Evolutionary conservation across 495 filamentous ascomycete genomes (phyloP), one percentile per base, ranked within the genome.

Genomic region (Aspergillus wentii): DNA sequence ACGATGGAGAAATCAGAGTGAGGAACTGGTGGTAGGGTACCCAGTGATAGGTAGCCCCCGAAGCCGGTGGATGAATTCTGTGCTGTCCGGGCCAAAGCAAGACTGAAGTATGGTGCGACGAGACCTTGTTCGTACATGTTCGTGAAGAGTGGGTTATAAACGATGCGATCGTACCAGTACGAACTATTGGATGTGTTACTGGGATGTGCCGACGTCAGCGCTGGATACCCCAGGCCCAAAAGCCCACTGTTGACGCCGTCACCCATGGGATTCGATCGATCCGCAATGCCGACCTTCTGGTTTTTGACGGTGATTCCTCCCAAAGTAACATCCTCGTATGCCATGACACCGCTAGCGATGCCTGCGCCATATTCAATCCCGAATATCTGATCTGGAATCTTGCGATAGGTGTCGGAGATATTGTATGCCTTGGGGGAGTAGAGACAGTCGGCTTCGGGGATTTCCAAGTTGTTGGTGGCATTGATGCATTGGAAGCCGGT

Each of bases 191-290:
- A 32, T 25, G 46, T 18, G 29, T 52, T 52, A n/a, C 26, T 43
- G 4, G 49, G 49, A 20, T 61, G 54, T 11, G 61, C 61, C 2
- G 49, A 54, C 0, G 61, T 59, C 17, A 80, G 44, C 1, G 64
- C 48, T 4, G 78, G 79, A 41, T 78, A 85, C 0, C 68, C 77
- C 16, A 86, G 64, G 2, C 82, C 81, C 6, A 85, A 54, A 13
- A 85, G 43, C 3, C 82, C 82, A 27, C 51, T 57, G 30, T 51
- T 57, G 4, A 54, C 35, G 1, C 57, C 69, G 40, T 73, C 68
- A 7, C 75, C 75, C 33, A 61, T 59, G 57, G 71, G 72, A 26
- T 55, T 56, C 5, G 69, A 68, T 16, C 40, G 43, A 37, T 75
- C 62, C 5, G 74, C 71, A 22, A 80, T 51, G 1, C 63, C 78